Conservation (phyloP, 2,329 filamentous ascomycete species). For the Botrytis tulipae region DNA sequence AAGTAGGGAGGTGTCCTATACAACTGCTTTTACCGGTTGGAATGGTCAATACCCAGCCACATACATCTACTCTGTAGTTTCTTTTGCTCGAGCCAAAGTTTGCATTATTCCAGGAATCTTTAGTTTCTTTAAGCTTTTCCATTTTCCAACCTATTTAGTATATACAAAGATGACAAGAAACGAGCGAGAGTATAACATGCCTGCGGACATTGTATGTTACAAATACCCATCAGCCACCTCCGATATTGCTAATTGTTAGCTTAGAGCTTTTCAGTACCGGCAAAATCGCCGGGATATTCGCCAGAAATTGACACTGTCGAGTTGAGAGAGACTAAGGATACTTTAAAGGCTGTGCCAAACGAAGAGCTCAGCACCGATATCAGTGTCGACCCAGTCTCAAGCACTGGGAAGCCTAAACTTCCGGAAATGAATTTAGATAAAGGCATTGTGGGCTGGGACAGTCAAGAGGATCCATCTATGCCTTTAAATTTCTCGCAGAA, state of each 20-base stretch:
- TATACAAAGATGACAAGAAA: slow-evolving; percentile 1
- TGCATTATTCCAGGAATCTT: not conserved
- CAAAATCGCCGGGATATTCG: not conserved
- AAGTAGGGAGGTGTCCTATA: not conserved
- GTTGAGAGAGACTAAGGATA: not conserved
- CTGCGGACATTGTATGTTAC: not conserved
- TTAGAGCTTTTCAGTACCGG: not conserved
- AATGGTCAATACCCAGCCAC: not conserved
- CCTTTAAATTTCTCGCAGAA: not conserved
- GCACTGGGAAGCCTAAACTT: not conserved
- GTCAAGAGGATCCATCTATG: not conserved
- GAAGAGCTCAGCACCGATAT: not conserved
- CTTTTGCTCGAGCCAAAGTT: not conserved
- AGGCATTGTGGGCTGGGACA: slow-evolving; percentile 5
- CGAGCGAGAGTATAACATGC: not conserved
- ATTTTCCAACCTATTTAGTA: slow-evolving; percentile 1
- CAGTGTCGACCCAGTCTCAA: not conserved
- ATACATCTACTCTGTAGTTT: not conserved
- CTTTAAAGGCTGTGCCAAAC: not conserved
- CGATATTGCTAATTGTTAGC: not conserved
- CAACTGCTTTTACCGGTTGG: not conserved
- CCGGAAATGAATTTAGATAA: not conserved
- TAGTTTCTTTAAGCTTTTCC: not conserved
- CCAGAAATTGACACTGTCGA: not conserved
- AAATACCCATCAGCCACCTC: slow-evolving; percentile 1